Conservation (phyloP, 306 rosid species). For the Calophaca sinica region DNA sequence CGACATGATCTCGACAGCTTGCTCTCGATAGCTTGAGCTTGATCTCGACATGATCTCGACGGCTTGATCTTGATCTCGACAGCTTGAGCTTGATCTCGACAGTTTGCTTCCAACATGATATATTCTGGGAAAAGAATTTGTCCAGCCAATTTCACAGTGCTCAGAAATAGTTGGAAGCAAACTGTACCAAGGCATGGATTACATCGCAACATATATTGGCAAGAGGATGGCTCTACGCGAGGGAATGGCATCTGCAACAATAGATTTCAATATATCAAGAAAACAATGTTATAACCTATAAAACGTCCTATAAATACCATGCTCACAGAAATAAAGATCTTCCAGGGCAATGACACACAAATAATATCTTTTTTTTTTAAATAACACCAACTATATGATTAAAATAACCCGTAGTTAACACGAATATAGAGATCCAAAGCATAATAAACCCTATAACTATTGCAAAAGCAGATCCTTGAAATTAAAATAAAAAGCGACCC, state of each 20-base stretch:
- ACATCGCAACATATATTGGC: conserved; percentile 85
- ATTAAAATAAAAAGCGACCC: too few relatives aligned
- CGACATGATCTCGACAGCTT: too few relatives aligned
- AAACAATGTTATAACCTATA: conserved; percentile 15
- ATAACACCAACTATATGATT: too few relatives aligned
- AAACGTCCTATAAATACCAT: not conserved
- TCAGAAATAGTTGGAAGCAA: conserved; percentile 82
- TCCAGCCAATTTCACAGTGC: conserved; percentile 85
- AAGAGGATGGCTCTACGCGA: conserved; percentile 75
- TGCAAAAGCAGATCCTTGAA: too few relatives aligned
- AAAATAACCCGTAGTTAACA: too few relatives aligned
- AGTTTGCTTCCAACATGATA: conserved; percentile 67
- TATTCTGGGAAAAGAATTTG: conserved; percentile 70
- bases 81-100: too few relatives aligned
- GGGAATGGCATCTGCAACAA: conserved; percentile 85
- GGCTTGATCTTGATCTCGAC: too few relatives aligned
- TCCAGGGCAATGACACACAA: not conserved
- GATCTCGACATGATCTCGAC: too few relatives aligned
- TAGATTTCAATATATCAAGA: conserved; percentile 33
- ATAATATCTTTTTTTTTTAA: too few relatives aligned
- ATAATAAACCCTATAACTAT: too few relatives aligned
- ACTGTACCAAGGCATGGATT: conserved; percentile 91
- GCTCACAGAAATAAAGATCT: conserved; percentile 25
- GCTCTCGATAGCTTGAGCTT: too few relatives aligned
- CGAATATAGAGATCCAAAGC: too few relatives aligned